Percentiles rank a stretch among this genome's conserved stretches.
Conservation (phyloP, 495 filamentous ascomycete species). For the Bacidia rubella region DNA sequence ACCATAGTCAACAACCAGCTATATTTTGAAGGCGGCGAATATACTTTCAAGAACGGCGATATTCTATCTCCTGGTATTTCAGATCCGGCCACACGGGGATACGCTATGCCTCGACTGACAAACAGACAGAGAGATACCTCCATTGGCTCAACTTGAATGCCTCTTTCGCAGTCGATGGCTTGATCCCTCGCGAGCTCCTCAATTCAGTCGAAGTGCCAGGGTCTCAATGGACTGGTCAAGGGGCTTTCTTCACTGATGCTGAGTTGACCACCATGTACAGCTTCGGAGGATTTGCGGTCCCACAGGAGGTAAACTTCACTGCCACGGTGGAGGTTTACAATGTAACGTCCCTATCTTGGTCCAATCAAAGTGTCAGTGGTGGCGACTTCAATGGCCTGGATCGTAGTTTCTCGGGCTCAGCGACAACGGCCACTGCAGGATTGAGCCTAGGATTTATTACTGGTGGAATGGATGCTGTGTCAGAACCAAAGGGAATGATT, state of each 20-base stretch:
- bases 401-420: neutral
- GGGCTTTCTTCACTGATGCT: neutral
- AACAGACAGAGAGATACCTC: neutral
- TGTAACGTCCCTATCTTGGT: neutral
- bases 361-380: neutral
- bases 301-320: neutral
- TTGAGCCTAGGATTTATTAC: neutral
- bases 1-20: neutral
- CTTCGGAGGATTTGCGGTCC: neutral
- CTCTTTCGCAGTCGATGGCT: neutral
- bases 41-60: neutral
- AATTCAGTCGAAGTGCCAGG: neutral
- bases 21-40: neutral
- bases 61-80: neutral
- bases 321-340: neutral
- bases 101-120: neutral
- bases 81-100: neutral
- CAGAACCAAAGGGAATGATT: neutral
- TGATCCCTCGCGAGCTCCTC: neutral
- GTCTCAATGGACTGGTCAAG: neutral
- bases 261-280: neutral
- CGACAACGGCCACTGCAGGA: neutral
- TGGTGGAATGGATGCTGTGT: neutral
- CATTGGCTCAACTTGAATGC: neutral
- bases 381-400: neutral